Percentiles rank a stretch among this genome's conserved stretches.
These are phyloP conservation scores for Syncephalastrum sp. DNA, from an alignment of 371 early-diverging fungal genomes.

Conservation along the genomic window DNA sequence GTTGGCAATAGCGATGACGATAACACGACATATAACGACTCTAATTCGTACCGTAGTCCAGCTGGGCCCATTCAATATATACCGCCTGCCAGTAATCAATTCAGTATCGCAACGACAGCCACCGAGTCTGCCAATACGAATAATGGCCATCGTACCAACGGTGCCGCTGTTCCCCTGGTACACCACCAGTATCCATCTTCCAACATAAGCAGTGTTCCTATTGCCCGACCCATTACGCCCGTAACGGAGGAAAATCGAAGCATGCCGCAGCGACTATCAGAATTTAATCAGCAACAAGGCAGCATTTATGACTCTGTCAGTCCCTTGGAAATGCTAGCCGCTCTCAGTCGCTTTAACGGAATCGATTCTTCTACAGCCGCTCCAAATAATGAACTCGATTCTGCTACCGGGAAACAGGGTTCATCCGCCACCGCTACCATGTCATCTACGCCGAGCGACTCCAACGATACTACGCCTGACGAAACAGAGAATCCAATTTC, in stretches of 20 bases:
- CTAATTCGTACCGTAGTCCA: conserved; percentile 23
- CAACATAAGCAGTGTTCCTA: conserved; percentile 33
- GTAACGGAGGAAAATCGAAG: conserved; percentile 9
- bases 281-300: conserved; percentile 12
- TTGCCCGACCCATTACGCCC: conserved; percentile 37
- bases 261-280: conserved; percentile 7
- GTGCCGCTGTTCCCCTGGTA: conserved; percentile 21
- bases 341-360: conserved; percentile 27
- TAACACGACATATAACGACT: conserved; percentile 19
- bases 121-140: conserved; percentile 23
- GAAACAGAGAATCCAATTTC: too few species aligned
- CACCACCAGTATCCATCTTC: conserved; percentile 46
- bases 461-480: too few species aligned
- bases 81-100: conserved; percentile 27
- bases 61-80: conserved; percentile 39
- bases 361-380: neutral
- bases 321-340: conserved; percentile 40
- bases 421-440: too few species aligned
- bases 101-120: conserved; percentile 29
- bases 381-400: too few species aligned
- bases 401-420: too few species aligned
- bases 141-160: conserved; percentile 21
- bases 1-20: conserved; percentile 17
- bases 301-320: conserved; percentile 33
- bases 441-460: too few species aligned